phyloP scores from a whole-genome alignment of 164 flowering plant genomes.

The Malania oleifera region DNA sequence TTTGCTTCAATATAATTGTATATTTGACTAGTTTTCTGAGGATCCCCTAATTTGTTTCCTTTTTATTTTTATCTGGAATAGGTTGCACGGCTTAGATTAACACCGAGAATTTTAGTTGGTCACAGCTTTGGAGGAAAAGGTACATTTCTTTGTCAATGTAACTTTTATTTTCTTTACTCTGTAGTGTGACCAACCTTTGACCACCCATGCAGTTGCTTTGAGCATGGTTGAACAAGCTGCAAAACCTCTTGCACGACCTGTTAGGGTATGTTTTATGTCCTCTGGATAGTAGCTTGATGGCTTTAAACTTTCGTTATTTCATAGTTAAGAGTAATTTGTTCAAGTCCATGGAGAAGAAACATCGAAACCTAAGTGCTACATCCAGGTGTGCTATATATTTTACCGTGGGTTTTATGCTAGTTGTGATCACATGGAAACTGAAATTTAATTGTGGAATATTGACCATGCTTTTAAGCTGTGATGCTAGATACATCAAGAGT shows the following conservation, averaged over 20 bases:
- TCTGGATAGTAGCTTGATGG: background rate
- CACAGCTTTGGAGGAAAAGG: slow-evolving; percentile 99
- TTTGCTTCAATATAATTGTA: too few species aligned
- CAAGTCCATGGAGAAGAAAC: background rate
- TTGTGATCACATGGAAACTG: too few species aligned
- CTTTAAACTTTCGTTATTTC: background rate
- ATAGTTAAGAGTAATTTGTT: background rate
- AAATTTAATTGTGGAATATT: too few species aligned
- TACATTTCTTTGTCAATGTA: slow-evolving; percentile 19
- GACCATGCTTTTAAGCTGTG: too few species aligned
- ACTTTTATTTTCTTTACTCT: background rate
- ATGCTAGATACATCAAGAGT: too few species aligned
- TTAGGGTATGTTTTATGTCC: slow-evolving; percentile 47
- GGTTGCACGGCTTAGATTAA: slow-evolving; percentile 73
- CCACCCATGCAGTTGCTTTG: slow-evolving; percentile 64
- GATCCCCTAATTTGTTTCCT: background rate
- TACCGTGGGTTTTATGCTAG: background rate
- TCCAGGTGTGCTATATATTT: background rate
- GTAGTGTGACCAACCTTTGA: background rate
- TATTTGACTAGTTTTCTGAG: too few species aligned
- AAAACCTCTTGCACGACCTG: slow-evolving; percentile 96
- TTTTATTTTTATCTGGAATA: slow-evolving; percentile 20
- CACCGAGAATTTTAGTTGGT: slow-evolving; percentile 85
- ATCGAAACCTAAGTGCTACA: background rate
- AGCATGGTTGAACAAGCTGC: slow-evolving; percentile 99